Conservation (phyloP, 495 filamentous ascomycete genomes). For the Hypoxylon intermedium region DNA sequence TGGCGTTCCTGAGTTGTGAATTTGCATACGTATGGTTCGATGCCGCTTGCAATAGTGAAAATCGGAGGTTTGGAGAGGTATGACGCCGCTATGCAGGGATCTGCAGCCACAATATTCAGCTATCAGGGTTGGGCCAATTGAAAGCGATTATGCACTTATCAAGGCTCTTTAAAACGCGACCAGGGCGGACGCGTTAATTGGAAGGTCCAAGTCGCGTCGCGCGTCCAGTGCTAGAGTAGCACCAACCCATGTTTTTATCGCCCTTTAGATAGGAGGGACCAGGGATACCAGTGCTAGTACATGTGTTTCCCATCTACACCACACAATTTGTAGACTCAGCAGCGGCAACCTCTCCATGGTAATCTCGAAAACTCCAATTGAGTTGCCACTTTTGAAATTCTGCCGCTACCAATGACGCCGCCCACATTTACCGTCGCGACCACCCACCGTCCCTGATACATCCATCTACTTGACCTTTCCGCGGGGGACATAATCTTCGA, state of each 20-base stretch:
- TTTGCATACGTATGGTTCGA: constrained; percentile 19
- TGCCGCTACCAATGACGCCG: constrained; percentile 23
- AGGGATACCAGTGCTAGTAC: no score
- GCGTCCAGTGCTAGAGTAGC: constrained; percentile 4
- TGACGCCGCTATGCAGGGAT: constrained; percentile 25
- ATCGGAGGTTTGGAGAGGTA: constrained; percentile 19
- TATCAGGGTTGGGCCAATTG: background rate
- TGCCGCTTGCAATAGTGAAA: background rate
- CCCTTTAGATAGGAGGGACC: background rate
- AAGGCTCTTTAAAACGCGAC: constrained; percentile 27
- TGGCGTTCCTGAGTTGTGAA: background rate
- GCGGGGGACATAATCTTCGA: constrained; percentile 4
- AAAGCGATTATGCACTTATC: constrained; percentile 7
- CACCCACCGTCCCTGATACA: constrained; percentile 6
- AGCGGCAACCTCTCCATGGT: background rate
- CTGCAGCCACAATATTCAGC: constrained; percentile 1
- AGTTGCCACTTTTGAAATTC: constrained; percentile 1
- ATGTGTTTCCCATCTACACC: constrained; percentile 8
- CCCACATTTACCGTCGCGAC: background rate
- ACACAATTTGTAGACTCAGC: background rate
- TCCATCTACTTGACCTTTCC: constrained; percentile 9
- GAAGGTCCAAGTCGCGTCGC: constrained; percentile 20
- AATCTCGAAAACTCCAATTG: background rate
- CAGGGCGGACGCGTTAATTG: constrained; percentile 7
- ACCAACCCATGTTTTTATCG: constrained; percentile 17